These are phyloP conservation scores for Zopfia rhizophila DNA, from an alignment of 2,329 filamentous ascomycete species.

Conservation along the genomic window DNA sequence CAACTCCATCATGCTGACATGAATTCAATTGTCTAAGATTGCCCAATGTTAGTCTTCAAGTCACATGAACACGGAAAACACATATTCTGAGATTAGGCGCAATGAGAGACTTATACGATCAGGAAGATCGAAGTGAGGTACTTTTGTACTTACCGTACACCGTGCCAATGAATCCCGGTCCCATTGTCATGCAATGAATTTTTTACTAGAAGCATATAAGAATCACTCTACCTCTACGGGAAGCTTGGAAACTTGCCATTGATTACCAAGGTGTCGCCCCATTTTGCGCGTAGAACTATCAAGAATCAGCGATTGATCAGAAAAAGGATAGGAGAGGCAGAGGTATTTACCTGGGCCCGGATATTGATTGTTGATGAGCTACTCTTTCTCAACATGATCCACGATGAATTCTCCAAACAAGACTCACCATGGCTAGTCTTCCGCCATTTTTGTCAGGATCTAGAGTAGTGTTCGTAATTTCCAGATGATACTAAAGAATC, in stretches of 20 bases:
- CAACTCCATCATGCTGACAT: constrained; percentile 66
- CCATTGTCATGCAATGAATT: constrained; percentile 56
- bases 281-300: constrained; percentile 39
- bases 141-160: constrained; percentile 53
- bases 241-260: constrained; percentile 27
- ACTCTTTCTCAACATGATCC: constrained; percentile 37
- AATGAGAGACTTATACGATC: too few relatives aligned
- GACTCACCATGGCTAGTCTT: constrained; percentile 40
- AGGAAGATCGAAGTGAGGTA: constrained; percentile 48
- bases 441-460: constrained; percentile 53
- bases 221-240: constrained; percentile 1
- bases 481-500: constrained; percentile 47
- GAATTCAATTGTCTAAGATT: constrained; percentile 33
- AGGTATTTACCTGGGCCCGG: constrained; percentile 65
- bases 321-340: constrained; percentile 15
- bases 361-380: constrained; percentile 65
- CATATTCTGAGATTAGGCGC: too few relatives aligned
- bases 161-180: constrained; percentile 64
- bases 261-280: constrained; percentile 54
- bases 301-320: constrained; percentile 5
- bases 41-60: too few relatives aligned
- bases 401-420: constrained; percentile 41
- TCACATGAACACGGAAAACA: too few relatives aligned
- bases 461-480: constrained; percentile 54
- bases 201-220: constrained; percentile 35